phyloP scores from a whole-genome alignment of 2,329 filamentous ascomycete species.

The Trichophyton schoenleinii region DNA sequence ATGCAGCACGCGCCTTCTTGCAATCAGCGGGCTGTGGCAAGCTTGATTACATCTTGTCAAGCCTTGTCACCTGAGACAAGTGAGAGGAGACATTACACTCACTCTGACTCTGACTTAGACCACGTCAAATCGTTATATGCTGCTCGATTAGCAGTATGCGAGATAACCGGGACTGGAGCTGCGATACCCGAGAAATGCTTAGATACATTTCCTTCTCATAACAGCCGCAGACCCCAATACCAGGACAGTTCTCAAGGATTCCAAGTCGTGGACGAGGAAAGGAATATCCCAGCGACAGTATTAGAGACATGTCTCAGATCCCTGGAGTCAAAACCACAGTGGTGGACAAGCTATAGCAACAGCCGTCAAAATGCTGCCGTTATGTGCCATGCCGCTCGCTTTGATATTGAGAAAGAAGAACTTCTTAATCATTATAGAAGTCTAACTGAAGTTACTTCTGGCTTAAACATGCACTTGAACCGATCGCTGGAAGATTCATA shows the following conservation, averaged over 20 bases:
- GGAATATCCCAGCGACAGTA: conserved; percentile 13
- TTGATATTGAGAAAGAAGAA: conserved; percentile 44
- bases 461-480: conserved; percentile 25
- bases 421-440: conserved; percentile 29
- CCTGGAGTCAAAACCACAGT: conserved; percentile 43
- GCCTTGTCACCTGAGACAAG: conserved; percentile 30
- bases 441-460: conserved; percentile 26
- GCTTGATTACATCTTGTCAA: conserved; percentile 43
- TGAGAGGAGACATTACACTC: conserved; percentile 16
- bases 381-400: conserved; percentile 50
- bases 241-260: conserved; percentile 13
- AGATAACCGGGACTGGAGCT: conserved; percentile 43
- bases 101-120: conserved; percentile 27
- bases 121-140: conserved; percentile 46
- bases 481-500: conserved; percentile 23
- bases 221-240: neutral
- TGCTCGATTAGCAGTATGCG: conserved; percentile 50
- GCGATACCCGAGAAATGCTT: conserved; percentile 40
- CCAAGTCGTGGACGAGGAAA: conserved; percentile 13
- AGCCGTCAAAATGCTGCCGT: conserved; percentile 47
- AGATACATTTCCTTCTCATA: conserved; percentile 32
- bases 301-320: conserved; percentile 42
- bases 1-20: conserved; percentile 40
- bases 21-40: conserved; percentile 40
- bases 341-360: conserved; percentile 55